These are phyloP conservation scores for Hawksworthiomyces lignivorus DNA, from an alignment of 2,329 filamentous ascomycete genomes.

Conservation along the genomic window DNA sequence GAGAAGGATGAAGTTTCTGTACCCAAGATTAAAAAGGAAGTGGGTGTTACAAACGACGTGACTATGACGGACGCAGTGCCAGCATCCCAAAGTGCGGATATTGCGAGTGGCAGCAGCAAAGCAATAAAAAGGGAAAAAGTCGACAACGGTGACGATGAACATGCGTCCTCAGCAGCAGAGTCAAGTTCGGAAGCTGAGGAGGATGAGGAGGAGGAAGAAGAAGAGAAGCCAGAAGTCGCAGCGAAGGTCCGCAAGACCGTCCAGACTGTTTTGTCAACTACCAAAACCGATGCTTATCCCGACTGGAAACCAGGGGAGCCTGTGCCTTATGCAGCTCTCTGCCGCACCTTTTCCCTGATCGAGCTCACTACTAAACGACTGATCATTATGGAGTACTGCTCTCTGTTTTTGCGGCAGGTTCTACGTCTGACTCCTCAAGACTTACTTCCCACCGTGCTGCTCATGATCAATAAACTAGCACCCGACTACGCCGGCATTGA, in stretches of 20 bases:
- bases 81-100: too few species aligned
- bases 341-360: constrained; percentile 87
- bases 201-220: constrained; percentile 45
- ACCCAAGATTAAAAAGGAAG: constrained; percentile 2
- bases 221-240: constrained; percentile 61
- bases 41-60: not conserved
- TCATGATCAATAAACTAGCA: constrained; percentile 98
- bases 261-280: constrained; percentile 70
- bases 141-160: constrained; percentile 44
- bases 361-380: constrained; percentile 92
- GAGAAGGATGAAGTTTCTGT: not conserved
- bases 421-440: constrained; percentile 82
- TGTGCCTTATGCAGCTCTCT: constrained; percentile 90
- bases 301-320: constrained; percentile 88
- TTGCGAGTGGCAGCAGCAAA: constrained; percentile 37
- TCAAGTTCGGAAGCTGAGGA: constrained; percentile 19
- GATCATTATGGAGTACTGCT: constrained; percentile 81
- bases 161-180: constrained; percentile 33
- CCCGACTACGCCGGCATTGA: constrained; percentile 96
- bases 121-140: constrained; percentile 35
- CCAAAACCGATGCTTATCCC: constrained; percentile 78
- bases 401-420: constrained; percentile 89
- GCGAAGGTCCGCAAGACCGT: constrained; percentile 74
- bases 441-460: constrained; percentile 75
- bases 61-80: not conserved